These are phyloP conservation scores for Tetramitus jugosus DNA, from an alignment of 208 protist genomes.

Conservation along the genomic window DNA sequence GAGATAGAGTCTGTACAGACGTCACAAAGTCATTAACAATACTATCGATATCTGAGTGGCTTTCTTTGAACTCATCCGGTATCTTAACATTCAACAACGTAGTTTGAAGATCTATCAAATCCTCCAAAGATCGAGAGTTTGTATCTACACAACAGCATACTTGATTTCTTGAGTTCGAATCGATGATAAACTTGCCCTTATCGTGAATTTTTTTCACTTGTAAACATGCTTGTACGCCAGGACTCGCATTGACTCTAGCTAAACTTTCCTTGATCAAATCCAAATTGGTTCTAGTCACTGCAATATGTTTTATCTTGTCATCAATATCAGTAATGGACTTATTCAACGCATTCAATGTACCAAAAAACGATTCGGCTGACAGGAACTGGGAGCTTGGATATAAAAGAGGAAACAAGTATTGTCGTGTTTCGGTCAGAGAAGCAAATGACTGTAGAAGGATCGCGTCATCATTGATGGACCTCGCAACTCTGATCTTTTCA, in stretches of 20 bases:
- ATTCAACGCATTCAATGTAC: background rate
- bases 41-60: background rate
- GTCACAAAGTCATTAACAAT: background rate
- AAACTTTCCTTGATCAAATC: slow-evolving; percentile 6
- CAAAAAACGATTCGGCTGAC: background rate
- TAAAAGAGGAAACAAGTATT: background rate
- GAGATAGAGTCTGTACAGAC: background rate
- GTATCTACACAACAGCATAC: background rate
- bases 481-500: background rate
- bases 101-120: background rate
- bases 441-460: slow-evolving; percentile 13
- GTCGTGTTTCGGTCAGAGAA: background rate
- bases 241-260: background rate
- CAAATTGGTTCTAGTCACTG: background rate
- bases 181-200: background rate
- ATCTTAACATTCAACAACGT: background rate
- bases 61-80: background rate
- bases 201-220: background rate
- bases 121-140: background rate
- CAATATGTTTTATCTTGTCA: background rate
- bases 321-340: background rate
- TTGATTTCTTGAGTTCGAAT: too few relatives aligned
- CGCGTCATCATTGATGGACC: background rate
- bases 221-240: background rate
- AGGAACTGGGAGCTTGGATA: background rate